Evolutionary conservation across 208 protist species (phyloP).

Genomic region (Leishmania gerbilli): DNA sequence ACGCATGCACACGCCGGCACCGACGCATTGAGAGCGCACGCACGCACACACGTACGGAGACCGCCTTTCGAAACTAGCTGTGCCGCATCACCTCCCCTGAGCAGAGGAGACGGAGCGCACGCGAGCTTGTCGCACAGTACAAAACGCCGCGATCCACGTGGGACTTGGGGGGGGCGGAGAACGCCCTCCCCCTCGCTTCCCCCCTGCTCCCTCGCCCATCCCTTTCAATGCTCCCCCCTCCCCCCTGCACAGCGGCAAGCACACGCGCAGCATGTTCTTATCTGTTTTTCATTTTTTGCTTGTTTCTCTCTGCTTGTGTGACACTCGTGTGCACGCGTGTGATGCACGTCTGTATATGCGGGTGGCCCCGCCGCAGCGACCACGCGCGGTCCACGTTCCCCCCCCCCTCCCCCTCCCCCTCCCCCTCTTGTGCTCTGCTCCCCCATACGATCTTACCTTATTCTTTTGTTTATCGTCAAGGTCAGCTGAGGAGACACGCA

Average conservation of each 20-base stretch:
- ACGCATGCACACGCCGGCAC: background rate
- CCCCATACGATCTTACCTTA: background rate
- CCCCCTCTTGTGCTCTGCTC: background rate
- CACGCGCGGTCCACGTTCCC: too few species aligned
- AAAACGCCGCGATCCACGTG: background rate
- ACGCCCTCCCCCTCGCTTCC: background rate
- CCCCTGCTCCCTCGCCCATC: background rate
- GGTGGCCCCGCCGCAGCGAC: too few species aligned
- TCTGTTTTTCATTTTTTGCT: too few species aligned
- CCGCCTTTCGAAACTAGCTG: background rate
- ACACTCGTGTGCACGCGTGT: background rate
- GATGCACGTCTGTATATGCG: too few species aligned
- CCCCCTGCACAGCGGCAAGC: too few species aligned
- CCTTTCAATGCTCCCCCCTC: background rate
- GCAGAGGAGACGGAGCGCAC: background rate
- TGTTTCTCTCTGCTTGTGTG: background rate
- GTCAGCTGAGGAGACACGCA: constrained; percentile 3
- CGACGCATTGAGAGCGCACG: background rate
- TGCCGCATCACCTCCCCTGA: background rate
- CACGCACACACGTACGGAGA: background rate
- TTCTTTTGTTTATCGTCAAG: background rate
- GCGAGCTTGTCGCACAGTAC: background rate
- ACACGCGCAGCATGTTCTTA: background rate
- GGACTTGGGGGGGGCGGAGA: background rate
- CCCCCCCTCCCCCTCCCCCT: background rate